Evolutionary conservation across 306 rosid genomes (phyloP).

Genomic region (Pterocarpus santalinus): DNA sequence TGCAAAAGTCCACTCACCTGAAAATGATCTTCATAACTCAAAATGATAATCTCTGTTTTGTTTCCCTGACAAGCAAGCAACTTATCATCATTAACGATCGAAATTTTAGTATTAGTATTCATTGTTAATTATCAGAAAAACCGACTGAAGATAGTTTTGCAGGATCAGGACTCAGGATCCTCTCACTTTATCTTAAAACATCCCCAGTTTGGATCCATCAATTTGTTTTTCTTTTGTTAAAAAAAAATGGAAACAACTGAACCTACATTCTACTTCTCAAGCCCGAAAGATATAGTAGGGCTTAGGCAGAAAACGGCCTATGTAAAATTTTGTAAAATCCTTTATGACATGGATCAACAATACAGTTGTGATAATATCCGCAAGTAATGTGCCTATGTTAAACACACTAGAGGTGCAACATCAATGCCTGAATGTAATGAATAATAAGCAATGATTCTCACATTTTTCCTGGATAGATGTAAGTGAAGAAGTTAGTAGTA

Average conservation of each 20-base stretch:
- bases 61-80: slow-evolving; percentile 69
- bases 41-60: slow-evolving; percentile 76
- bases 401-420: neutral
- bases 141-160: neutral
- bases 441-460: neutral
- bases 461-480: neutral
- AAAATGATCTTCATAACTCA: slow-evolving; percentile 77
- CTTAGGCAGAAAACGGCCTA: neutral
- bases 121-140: neutral
- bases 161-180: neutral
- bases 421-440: neutral
- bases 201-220: neutral
- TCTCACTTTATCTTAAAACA: neutral
- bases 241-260: neutral
- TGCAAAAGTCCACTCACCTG: slow-evolving; percentile 60
- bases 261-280: neutral
- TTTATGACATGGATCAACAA: neutral
- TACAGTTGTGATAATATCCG: neutral
- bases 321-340: neutral
- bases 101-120: neutral
- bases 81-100: slow-evolving; percentile 10
- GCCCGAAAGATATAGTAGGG: neutral
- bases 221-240: neutral
- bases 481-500: neutral
- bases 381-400: neutral